phyloP scores from a whole-genome alignment of 371 early-diverging fungal species.

The Cokeromyces recurvatus region DNA sequence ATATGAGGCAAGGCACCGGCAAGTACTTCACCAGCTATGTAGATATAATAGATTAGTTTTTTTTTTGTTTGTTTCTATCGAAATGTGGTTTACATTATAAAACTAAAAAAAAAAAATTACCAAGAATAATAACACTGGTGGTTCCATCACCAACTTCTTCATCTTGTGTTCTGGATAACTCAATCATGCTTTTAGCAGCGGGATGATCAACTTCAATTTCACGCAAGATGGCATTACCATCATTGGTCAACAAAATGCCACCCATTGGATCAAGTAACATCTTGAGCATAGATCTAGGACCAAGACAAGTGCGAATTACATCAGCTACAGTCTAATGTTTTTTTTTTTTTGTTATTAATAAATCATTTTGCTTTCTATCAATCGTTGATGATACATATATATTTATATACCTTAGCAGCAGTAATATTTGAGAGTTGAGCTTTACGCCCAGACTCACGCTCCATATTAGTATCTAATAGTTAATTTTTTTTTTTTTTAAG shows the following conservation, averaged over 20 bases:
- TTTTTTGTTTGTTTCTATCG: too few relatives aligned
- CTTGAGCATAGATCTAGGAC: slow-evolving; percentile 99
- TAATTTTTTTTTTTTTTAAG: background rate
- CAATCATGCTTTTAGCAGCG: slow-evolving; percentile 99
- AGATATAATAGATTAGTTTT: too few relatives aligned
- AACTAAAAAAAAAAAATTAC: too few relatives aligned
- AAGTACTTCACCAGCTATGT: slow-evolving; percentile 93
- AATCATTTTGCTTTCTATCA: too few relatives aligned
- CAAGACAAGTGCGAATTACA: slow-evolving; percentile 98
- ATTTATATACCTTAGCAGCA: slow-evolving; percentile 85
- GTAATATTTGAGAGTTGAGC: slow-evolving; percentile 96
- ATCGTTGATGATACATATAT: too few relatives aligned
- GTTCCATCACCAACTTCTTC: slow-evolving; percentile 99
- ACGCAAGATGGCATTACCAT: slow-evolving; percentile 99
- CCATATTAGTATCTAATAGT: slow-evolving; percentile 82
- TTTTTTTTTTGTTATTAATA: too few relatives aligned
- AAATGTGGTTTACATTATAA: too few relatives aligned
- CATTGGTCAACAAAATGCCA: slow-evolving; percentile 99
- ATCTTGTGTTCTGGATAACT: slow-evolving; percentile 99
- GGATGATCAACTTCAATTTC: slow-evolving; percentile 99
- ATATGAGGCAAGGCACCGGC: slow-evolving; percentile 90
- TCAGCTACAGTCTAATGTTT: slow-evolving; percentile 86
- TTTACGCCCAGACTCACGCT: slow-evolving; percentile 94
- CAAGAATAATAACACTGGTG: slow-evolving; percentile 98
- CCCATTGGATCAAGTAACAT: slow-evolving; percentile 99